Evolutionary conservation across 2,329 filamentous ascomycete genomes (phyloP).

Genomic region (Trichophyton benhamiae): DNA sequence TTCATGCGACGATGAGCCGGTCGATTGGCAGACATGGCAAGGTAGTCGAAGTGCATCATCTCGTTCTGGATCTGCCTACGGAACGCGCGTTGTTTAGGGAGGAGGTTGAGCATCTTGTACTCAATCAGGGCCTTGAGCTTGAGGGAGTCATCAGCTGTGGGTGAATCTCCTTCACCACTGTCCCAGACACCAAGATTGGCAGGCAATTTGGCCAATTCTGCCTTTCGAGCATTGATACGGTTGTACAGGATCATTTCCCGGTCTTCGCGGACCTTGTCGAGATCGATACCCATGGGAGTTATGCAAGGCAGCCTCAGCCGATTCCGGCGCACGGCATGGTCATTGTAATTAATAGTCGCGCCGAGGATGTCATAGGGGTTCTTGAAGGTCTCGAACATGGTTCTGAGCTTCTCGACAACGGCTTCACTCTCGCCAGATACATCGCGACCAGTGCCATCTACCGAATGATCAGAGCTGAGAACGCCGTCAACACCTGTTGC

Average conservation of each 20-base stretch:
- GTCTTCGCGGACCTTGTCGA: slow-evolving; percentile 74
- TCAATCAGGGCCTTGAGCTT: slow-evolving; percentile 90
- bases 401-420: slow-evolving; percentile 21
- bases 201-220: slow-evolving; percentile 69
- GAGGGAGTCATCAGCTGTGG: slow-evolving; percentile 60
- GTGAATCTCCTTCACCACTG: slow-evolving; percentile 53
- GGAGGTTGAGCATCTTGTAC: slow-evolving; percentile 79
- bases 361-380: slow-evolving; percentile 53
- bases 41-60: slow-evolving; percentile 90
- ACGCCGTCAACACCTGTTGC: slow-evolving; percentile 22
- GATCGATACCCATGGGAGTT: slow-evolving; percentile 77
- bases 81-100: slow-evolving; percentile 75
- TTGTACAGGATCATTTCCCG: slow-evolving; percentile 83
- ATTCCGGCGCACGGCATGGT: slow-evolving; percentile 63
- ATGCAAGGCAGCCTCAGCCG: slow-evolving; percentile 74
- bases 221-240: slow-evolving; percentile 70
- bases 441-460: slow-evolving; percentile 26
- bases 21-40: slow-evolving; percentile 93
- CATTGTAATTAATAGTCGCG: slow-evolving; percentile 59
- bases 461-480: slow-evolving; percentile 26
- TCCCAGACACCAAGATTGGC: slow-evolving; percentile 85
- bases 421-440: slow-evolving; percentile 1
- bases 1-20: slow-evolving; percentile 85
- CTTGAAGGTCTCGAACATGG: slow-evolving; percentile 58
- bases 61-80: slow-evolving; percentile 78